Evolutionary conservation across 331 rosid species (phyloP).

Genomic region (Rhamnella rubrinervis): DNA sequence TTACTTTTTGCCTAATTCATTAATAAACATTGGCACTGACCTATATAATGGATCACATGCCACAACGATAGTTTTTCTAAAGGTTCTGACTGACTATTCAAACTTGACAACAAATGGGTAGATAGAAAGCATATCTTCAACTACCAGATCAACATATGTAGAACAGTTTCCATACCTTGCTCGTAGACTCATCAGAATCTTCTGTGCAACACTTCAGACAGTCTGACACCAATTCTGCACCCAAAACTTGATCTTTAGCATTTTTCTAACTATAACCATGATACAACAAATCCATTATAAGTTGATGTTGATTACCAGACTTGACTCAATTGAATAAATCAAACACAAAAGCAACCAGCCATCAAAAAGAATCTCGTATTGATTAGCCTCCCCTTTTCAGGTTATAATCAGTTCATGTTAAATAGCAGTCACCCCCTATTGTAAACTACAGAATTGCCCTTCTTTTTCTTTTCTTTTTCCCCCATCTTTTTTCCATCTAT

Average conservation of each 20-base stretch:
- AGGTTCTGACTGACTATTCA: background rate
- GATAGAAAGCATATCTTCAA: slow-evolving; percentile 4
- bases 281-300: background rate
- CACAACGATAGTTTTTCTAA: background rate
- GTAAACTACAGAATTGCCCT: background rate
- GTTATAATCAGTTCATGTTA: background rate
- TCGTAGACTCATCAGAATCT: slow-evolving; percentile 75
- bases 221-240: slow-evolving; percentile 70
- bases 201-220: slow-evolving; percentile 81
- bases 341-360: background rate
- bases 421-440: background rate
- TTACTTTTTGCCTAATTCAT: too few species aligned
- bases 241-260: slow-evolving; percentile 23
- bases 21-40: background rate
- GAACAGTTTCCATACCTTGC: slow-evolving; percentile 50
- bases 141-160: slow-evolving; percentile 5
- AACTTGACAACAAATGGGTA: background rate
- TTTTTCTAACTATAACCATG: background rate
- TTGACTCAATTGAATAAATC: background rate
- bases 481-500: background rate
- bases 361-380: background rate
- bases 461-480: background rate
- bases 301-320: background rate
- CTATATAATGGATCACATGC: background rate
- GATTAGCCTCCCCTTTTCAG: background rate